Evolutionary conservation across 192 early-diverging fungal species (phyloP), one percentile per base, ranked within the genome.

Genomic region (Entomortierella beljakovae): DNA sequence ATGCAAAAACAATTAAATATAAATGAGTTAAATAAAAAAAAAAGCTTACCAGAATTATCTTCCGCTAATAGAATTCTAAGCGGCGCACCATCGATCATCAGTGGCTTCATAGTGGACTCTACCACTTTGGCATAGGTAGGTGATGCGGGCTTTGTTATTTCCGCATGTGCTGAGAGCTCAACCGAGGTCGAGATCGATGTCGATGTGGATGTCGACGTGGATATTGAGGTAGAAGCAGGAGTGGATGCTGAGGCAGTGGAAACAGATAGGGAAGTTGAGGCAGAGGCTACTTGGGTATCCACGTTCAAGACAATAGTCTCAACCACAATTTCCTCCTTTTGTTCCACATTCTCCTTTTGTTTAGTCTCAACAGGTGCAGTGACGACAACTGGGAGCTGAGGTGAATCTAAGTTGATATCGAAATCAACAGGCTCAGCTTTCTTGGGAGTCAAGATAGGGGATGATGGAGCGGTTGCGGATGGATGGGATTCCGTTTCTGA

Each of bases 71-170:
- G 50, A n/a, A 79, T 79, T 15, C 75, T 61, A 13, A 79, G 62
- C 37, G 75, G 75, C 2, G 32, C 18, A 23, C 56, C 75, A 25
- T 70, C 34, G 22, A 79, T 79, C 11, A 32, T 55, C 55, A 79
- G 28, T 1, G 75, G 67, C 38, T 70, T 70, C 15, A 70, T 29
- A 28, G 20, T 58, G 0, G 75, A 65, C 26, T 79, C 75, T 1
- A 79, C 75, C 9, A 79, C 57, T 52, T 79, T 79, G 32, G 75
- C 75, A 38, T 79, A 79, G 0, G 75, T 64, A 20, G 75, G 75
- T 28, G 38, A 28, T 1, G 40, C 16, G 11, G 67, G 42, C 51
- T 68, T 77, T 26, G 58, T 11, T 16, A 46, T 22, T 32, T 29
- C 42, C n/a, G 50, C 13, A 23, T 42, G 20, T 18, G 29, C 32